Evolutionary conservation across 176 grass and related monocot genomes (phyloP), one percentile per base, ranked within the genome.

Genomic region (Phoenix dactylifera): DNA sequence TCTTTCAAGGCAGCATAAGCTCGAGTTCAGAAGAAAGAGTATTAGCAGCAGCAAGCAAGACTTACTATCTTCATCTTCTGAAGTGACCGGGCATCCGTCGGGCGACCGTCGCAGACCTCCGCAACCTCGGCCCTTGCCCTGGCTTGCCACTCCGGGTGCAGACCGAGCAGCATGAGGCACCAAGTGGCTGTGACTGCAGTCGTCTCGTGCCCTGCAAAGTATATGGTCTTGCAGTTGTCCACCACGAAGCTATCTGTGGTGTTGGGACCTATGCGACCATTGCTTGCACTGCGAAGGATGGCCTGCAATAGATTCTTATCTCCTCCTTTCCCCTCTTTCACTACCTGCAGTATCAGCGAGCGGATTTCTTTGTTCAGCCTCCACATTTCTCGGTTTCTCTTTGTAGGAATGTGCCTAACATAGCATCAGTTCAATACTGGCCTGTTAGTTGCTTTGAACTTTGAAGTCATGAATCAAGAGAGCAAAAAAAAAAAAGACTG

Each of bases 211-310:
- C 92, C 92, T 23, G 92, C 92, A 52, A 96, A 96, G 76, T 91
- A 96, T 82, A 96, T 91, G 72, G 83, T 96, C 75, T 96, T 96
- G 77, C 92, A 96, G 72, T 96, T 96, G 67, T 96, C 92, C 7
- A 96, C 86, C 74, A 96, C 80, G 64, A 96, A 96, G 50, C 83
- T 72, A 22, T 97, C 93, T 7, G 84, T 72, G 50, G 74, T 72
- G 1, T 52, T 23, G 6, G 72, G 55, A 17, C 55, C 81, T 59
- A 75, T 68, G 22, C 67, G 65, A 48, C 72, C 77, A 53, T 52
- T 72, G 63, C 76, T 92, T 48, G 84, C 81, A 9, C 72, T 88
- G 55, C 63, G 75, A 24, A 97, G 93, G 53, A 97, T 92, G 18
- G 93, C 55, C 16, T 68, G 72, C 18, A 92, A 63, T 35, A 97